phyloP scores from a whole-genome alignment of 192 early-diverging fungal genomes.

The Backusella tarrabulga region DNA sequence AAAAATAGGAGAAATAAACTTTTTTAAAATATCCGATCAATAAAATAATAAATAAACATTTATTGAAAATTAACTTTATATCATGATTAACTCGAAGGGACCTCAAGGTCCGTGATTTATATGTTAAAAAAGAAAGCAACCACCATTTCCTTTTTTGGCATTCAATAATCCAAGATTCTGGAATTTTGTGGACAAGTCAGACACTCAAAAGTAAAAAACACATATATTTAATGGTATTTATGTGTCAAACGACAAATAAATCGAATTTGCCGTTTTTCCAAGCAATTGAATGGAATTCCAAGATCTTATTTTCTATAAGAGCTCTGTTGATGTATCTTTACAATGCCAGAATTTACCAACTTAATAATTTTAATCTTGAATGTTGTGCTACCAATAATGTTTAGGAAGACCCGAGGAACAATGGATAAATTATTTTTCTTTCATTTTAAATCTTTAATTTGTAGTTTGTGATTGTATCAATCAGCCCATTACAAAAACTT shows the following conservation, averaged over 20 bases:
- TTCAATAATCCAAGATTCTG: neutral
- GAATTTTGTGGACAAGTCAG: neutral
- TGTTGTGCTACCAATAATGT: neutral
- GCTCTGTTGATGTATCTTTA: neutral
- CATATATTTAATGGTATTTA: neutral
- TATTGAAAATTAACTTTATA: constrained; percentile 1
- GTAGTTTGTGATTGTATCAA: neutral
- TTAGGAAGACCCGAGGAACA: neutral
- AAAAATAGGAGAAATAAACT: neutral
- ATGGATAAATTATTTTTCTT: constrained; percentile 6
- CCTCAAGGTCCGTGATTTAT: neutral
- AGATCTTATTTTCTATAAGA: neutral
- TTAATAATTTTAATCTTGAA: neutral
- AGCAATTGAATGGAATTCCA: neutral
- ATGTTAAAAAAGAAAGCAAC: neutral
- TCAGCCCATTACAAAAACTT: neutral
- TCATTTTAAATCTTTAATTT: neutral
- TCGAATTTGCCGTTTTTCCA: neutral
- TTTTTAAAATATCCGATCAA: constrained; percentile 2
- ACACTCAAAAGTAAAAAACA: neutral
- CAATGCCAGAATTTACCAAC: neutral
- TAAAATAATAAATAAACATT: neutral
- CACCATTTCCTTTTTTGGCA: neutral
- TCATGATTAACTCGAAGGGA: neutral
- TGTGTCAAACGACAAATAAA: neutral